Conservation (phyloP, 768 basidiomycete species). For the Suillus weaverae region DNA sequence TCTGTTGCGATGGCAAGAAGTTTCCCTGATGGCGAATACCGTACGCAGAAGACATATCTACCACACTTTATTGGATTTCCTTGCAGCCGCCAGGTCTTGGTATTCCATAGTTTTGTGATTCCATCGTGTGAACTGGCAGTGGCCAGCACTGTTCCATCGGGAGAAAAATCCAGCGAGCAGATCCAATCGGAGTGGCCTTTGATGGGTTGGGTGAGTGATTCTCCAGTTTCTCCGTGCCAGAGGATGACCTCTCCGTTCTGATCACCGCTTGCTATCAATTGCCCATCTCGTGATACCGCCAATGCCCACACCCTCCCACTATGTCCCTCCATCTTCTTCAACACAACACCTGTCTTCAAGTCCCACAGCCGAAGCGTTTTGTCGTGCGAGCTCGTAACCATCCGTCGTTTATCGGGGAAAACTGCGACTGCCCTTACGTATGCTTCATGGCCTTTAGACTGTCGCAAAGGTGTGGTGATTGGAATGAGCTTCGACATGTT, state of each 20-base stretch:
- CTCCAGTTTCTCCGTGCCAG: too few relatives aligned
- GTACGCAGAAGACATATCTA: too few relatives aligned
- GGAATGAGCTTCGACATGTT: neutral
- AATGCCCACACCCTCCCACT: fast-evolving
- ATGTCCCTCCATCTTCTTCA: neutral
- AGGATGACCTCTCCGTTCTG: too few relatives aligned
- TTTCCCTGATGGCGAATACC: too few relatives aligned
- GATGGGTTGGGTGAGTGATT: neutral
- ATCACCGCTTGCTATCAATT: neutral
- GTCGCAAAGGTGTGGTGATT: neutral
- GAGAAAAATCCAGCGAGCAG: too few relatives aligned
- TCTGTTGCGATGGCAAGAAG: too few relatives aligned
- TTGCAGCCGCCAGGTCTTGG: too few relatives aligned
- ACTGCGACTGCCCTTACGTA: fast-evolving
- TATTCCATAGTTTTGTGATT: too few relatives aligned
- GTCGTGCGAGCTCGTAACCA: neutral
- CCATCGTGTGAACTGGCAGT: too few relatives aligned
- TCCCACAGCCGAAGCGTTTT: neutral
- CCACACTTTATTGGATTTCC: too few relatives aligned
- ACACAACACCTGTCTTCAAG: neutral
- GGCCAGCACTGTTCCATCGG: too few relatives aligned
- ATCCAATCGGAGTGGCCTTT: neutral
- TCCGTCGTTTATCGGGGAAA: neutral
- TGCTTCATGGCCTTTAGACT: neutral
- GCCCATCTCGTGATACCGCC: neutral